phyloP scores from a whole-genome alignment of 2,329 filamentous ascomycete species.

The Coniella lustricola region DNA sequence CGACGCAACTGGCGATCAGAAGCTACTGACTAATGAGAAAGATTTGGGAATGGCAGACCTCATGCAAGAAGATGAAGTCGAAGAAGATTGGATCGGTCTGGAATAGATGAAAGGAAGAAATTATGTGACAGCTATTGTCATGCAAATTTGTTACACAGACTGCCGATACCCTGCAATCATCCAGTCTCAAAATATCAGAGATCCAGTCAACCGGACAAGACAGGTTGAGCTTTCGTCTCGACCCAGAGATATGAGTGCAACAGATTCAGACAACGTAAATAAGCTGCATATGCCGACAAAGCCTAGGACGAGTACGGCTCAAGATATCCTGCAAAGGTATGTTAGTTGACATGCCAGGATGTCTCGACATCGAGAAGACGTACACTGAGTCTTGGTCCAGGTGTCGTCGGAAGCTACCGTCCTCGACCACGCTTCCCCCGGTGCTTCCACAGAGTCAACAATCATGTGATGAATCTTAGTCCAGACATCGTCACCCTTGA shows the following conservation, averaged over 20 bases:
- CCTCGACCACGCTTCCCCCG: constrained; percentile 51
- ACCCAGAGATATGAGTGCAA: too few relatives aligned
- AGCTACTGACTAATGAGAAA: constrained; percentile 24
- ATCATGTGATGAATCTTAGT: constrained; percentile 52
- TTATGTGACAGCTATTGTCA: constrained; percentile 1
- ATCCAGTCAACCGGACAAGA: not conserved
- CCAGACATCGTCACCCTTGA: constrained; percentile 55
- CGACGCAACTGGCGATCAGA: constrained; percentile 20
- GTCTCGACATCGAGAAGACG: too few relatives aligned
- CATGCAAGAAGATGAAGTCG: constrained; percentile 27
- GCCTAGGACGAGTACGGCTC: not conserved
- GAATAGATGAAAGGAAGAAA: constrained; percentile 27
- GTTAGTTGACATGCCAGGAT: not conserved
- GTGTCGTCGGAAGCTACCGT: constrained; percentile 57
- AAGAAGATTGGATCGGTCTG: constrained; percentile 42
- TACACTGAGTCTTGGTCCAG: constrained; percentile 41
- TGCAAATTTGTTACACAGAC: constrained; percentile 2
- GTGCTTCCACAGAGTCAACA: constrained; percentile 52
- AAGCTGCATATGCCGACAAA: not conserved
- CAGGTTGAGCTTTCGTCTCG: not conserved
- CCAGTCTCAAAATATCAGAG: not conserved
- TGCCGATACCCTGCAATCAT: constrained; percentile 4
- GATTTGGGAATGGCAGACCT: constrained; percentile 21
- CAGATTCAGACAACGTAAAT: not conserved
- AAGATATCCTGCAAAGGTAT: not conserved